Percentiles rank a stretch among this genome's conserved stretches.
Evolutionary conservation across 371 early-diverging fungal genomes (phyloP).

Genomic region (Fennellomyces sp.): DNA sequence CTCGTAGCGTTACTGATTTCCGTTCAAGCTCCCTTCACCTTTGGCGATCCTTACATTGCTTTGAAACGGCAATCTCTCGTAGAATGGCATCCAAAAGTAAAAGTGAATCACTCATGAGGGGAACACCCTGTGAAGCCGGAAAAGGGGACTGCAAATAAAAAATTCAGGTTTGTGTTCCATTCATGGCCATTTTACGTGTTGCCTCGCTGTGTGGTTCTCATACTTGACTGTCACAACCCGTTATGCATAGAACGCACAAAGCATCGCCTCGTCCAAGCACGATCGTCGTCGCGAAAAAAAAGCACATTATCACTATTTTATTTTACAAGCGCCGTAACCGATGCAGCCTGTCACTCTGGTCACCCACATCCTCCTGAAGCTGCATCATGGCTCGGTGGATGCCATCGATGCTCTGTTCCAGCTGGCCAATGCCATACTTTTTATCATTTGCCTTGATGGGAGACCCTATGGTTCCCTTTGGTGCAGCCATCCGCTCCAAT

Average conservation of each 20-base stretch:
- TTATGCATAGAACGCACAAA: too few species aligned
- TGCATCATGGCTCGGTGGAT: background rate
- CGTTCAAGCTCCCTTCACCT: too few species aligned
- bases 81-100: background rate
- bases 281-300: too few species aligned
- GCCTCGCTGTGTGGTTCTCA: too few species aligned
- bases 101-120: slow-evolving; percentile 2
- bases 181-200: too few species aligned
- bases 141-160: too few species aligned
- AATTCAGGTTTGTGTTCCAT: too few species aligned
- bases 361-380: background rate
- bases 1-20: background rate
- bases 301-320: too few species aligned
- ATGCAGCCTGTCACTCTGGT: background rate
- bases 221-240: too few species aligned
- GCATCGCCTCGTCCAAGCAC: too few species aligned
- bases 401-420: background rate
- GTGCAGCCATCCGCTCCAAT: too few species aligned
- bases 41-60: slow-evolving; percentile 11
- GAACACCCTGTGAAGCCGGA: background rate
- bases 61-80: slow-evolving; percentile 4
- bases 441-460: background rate
- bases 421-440: background rate
- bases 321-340: background rate
- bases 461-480: too few species aligned